phyloP scores from a whole-genome alignment of 2,329 filamentous ascomycete species.

The Bipolaris cookei region DNA sequence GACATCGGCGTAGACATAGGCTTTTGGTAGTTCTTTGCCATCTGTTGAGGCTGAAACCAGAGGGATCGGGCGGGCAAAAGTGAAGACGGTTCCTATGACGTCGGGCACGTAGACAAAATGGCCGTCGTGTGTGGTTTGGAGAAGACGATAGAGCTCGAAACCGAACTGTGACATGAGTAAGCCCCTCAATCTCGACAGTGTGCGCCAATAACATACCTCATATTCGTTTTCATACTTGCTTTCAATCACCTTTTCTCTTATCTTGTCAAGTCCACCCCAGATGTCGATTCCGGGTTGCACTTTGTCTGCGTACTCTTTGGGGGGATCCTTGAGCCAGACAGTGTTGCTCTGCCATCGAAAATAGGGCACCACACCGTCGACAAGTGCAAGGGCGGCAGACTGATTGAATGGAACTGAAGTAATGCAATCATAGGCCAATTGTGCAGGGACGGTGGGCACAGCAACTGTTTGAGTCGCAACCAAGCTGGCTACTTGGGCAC shows the following conservation, averaged over 20 bases:
- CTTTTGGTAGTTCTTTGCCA: constrained; percentile 57
- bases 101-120: constrained; percentile 66
- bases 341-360: constrained; percentile 56
- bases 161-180: constrained; percentile 36
- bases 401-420: constrained; percentile 55
- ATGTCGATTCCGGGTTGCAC: constrained; percentile 54
- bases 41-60: constrained; percentile 68
- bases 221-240: constrained; percentile 52
- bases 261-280: constrained; percentile 47
- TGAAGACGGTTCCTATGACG: constrained; percentile 59
- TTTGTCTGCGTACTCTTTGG: constrained; percentile 54
- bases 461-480: constrained; percentile 34
- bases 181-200: background rate
- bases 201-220: constrained; percentile 30
- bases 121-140: constrained; percentile 66
- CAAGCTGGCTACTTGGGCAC: constrained; percentile 41
- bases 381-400: constrained; percentile 48
- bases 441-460: constrained; percentile 51
- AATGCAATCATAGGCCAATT: constrained; percentile 55
- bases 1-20: constrained; percentile 61
- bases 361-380: constrained; percentile 55
- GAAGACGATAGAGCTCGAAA: constrained; percentile 47
- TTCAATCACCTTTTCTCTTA: constrained; percentile 48
- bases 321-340: constrained; percentile 54
- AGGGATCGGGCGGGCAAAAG: constrained; percentile 56